A percentile compares a stretch with the other conserved stretches of the same genome.
These are phyloP conservation scores for Haplographium delicatum DNA, from an alignment of 495 filamentous ascomycete species.

Conservation along the genomic window DNA sequence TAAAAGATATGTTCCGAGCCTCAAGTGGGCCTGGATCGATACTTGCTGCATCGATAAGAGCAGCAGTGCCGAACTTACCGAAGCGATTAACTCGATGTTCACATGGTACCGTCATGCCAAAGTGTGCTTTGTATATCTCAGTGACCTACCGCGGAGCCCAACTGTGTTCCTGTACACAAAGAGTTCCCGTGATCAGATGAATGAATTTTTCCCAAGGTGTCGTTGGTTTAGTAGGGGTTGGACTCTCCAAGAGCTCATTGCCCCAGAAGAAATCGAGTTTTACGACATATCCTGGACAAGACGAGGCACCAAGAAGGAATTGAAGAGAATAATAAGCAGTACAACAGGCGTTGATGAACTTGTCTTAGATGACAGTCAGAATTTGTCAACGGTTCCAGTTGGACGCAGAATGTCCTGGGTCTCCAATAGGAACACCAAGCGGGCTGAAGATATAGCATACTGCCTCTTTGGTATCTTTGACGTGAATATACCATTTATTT, in stretches of 20 bases:
- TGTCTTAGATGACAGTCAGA: slow-evolving; percentile 10
- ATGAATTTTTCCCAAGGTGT: not conserved
- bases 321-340: not conserved
- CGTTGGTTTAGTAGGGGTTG: not conserved
- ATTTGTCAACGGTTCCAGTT: slow-evolving; percentile 19
- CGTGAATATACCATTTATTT: slow-evolving; percentile 31
- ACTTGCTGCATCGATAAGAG: slow-evolving; percentile 43
- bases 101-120: slow-evolving; percentile 32
- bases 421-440: slow-evolving; percentile 19
- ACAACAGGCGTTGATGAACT: slow-evolving; percentile 28
- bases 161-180: not conserved
- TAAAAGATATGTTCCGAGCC: slow-evolving; percentile 23
- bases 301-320: slow-evolving; percentile 25
- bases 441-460: slow-evolving; percentile 30
- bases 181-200: not conserved
- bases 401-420: slow-evolving; percentile 30
- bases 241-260: too few relatives aligned
- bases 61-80: slow-evolving; percentile 37
- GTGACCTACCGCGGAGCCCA: slow-evolving; percentile 26
- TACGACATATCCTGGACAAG: slow-evolving; percentile 26
- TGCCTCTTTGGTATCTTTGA: slow-evolving; percentile 30
- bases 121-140: slow-evolving; percentile 32
- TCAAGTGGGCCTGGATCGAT: slow-evolving; percentile 38
- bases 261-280: slow-evolving; percentile 39
- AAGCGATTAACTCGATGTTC: too few relatives aligned